Evolutionary conservation across 352 stramenopile genomes (phyloP), one percentile per base, ranked within the genome.

Genomic region (Aphanomyces cochlioides): DNA sequence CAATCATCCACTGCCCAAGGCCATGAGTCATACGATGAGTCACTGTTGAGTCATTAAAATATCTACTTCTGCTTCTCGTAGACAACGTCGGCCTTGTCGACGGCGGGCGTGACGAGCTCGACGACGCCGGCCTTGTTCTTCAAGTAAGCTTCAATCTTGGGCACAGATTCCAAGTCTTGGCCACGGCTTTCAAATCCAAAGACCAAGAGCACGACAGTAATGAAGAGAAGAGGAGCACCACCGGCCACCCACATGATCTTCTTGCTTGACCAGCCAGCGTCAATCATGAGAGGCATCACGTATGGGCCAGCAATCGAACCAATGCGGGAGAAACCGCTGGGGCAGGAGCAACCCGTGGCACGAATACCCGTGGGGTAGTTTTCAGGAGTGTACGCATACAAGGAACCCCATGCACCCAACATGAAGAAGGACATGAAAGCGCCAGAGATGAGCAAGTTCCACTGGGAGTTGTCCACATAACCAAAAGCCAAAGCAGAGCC

Each of bases 401-500:
- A 50, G 5, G 56, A 61, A 21, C 73, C 69, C 73, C 73, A 73
- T 12, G 69, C 68, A 7, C 73, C 73, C 28, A 73, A 43, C 56
- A 74, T 68, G 48, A 73, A 72, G 58, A 48, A 72, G 1, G 13
- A 38, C 58, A 72, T 66, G 58, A 66, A 72, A 1, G 66, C 54
- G 28, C 66, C 66, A 5, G 66, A 19, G 21, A 84, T 65, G 71
- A 89, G 83, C 36, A 90, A 68, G 3, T 75, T 78, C 5, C 47
- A 65, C 50, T 81, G 70, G 10, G 78, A 73, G 15, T 80, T 69
- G n/a, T 76, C 72, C 10, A 91, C 81, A 66, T 91, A 91, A 5
- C 80, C 81, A 69, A 91, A 79, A 7, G 78, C 81, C 38, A 91
- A 84, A 8, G 84, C 75, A 6, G 79, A 75, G 12, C 21, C 74